Evolutionary conservation across 768 basidiomycete species (phyloP).

Genomic region (Trametes cingulata): DNA sequence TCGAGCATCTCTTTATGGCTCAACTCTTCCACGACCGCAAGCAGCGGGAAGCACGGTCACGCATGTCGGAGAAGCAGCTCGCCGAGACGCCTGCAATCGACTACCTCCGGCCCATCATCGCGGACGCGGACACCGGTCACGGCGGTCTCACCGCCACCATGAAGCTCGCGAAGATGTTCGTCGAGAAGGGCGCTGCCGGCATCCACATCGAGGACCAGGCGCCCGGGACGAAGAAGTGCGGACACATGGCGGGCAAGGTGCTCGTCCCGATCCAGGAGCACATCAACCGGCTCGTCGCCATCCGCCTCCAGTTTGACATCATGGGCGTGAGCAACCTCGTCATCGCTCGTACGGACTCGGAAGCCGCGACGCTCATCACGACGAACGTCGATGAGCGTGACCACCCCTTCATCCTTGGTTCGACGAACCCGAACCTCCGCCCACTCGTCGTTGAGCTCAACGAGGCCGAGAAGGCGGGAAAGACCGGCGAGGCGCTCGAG

Average conservation of each 20-base stretch:
- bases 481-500: constrained; percentile 79
- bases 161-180: constrained; percentile 99
- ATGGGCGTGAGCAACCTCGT: constrained; percentile 97
- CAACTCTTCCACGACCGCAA: constrained; percentile 99
- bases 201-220: constrained; percentile 99
- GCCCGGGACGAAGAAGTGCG: constrained; percentile 94
- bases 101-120: constrained; percentile 92
- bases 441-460: constrained; percentile 81
- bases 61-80: constrained; percentile 69
- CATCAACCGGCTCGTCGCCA: constrained; percentile 96
- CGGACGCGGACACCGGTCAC: constrained; percentile 98
- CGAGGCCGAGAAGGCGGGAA: constrained; percentile 80
- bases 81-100: constrained; percentile 72
- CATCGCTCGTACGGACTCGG: constrained; percentile 94
- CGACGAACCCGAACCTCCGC: constrained; percentile 69
- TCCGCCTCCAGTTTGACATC: constrained; percentile 96
- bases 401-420: constrained; percentile 94
- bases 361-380: constrained; percentile 95
- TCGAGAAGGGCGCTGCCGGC: constrained; percentile 97
- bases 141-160: constrained; percentile 97
- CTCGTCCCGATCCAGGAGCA: constrained; percentile 97
- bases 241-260: constrained; percentile 94
- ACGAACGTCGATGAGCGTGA: constrained; percentile 98
- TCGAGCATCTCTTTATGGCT: constrained; percentile 96
- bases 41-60: constrained; percentile 80